A percentile compares a stretch with the other conserved stretches of the same genome.
phyloP scores from a whole-genome alignment of 306 rosid species.

The Lablab purpureus region DNA sequence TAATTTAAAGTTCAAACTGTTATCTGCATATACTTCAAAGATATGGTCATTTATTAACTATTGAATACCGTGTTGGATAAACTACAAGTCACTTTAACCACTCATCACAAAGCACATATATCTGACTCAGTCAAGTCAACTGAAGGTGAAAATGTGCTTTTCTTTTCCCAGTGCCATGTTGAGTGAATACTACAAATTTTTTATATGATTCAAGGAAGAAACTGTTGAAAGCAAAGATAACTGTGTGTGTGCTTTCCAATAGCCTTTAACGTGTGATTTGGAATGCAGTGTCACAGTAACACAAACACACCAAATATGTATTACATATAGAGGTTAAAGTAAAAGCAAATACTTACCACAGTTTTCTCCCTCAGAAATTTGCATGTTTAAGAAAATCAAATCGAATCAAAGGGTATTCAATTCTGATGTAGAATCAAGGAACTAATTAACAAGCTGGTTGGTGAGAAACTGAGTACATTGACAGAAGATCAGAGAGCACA shows the following conservation, averaged over 20 bases:
- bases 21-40: no score
- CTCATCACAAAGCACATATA: conserved; percentile 1
- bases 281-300: background rate
- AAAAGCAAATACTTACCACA: background rate
- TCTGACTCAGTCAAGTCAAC: conserved; percentile 39
- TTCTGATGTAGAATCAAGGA: background rate
- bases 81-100: background rate
- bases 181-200: background rate
- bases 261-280: background rate
- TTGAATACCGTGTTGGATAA: background rate
- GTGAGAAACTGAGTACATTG: conserved; percentile 31
- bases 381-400: background rate
- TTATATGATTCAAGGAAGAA: background rate
- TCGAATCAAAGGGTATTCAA: background rate
- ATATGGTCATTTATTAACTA: no score
- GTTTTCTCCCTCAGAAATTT: conserved; percentile 1
- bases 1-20: no score
- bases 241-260: background rate
- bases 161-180: background rate
- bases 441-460: background rate
- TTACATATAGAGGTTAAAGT: background rate
- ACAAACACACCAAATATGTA: background rate
- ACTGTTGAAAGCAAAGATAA: background rate
- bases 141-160: conserved; percentile 14
- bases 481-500: conserved; percentile 67